Conservation (phyloP, 163 green algal species). For the Chlorella variabilis region DNA sequence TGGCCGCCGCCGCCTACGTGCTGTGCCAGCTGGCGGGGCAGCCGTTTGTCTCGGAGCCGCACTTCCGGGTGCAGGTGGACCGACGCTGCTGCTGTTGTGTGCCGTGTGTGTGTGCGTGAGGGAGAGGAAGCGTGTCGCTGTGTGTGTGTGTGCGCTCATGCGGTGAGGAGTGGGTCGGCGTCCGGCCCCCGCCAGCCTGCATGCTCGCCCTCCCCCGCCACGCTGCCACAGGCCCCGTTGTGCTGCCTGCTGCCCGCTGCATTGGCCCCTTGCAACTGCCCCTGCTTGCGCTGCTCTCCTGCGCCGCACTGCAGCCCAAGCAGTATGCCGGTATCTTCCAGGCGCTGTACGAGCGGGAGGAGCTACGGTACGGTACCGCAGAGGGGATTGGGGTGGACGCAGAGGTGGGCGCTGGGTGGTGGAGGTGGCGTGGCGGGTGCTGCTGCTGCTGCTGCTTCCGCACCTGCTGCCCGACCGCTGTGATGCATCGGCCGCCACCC, state of each 20-base stretch:
- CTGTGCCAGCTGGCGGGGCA: conserved; percentile 83
- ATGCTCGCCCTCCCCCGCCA: too few relatives aligned
- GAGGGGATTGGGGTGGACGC: conserved; percentile 56
- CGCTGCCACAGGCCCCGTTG: too few relatives aligned
- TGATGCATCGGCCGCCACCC: too few relatives aligned
- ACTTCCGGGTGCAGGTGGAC: conserved; percentile 61
- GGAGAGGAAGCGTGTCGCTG: background rate
- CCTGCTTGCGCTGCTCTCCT: too few relatives aligned
- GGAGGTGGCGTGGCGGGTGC: conserved; percentile 49
- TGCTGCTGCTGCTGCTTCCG: background rate
- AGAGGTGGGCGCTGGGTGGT: conserved; percentile 50
- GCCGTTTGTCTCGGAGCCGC: conserved; percentile 63
- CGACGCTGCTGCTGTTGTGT: too few relatives aligned
- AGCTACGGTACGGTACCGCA: conserved; percentile 54
- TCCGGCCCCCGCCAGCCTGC: too few relatives aligned
- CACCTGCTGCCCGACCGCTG: too few relatives aligned
- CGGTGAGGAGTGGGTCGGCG: too few relatives aligned
- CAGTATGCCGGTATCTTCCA: conserved; percentile 16
- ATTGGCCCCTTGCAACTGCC: too few relatives aligned
- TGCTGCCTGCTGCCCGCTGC: background rate
- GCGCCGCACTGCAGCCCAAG: background rate
- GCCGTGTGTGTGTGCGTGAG: background rate
- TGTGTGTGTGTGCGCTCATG: background rate
- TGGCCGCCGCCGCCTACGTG: conserved; percentile 86
- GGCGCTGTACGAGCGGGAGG: conserved; percentile 79